Evolutionary conservation across 2,329 filamentous ascomycete genomes (phyloP), one percentile per base, ranked within the genome.

Genomic region (Aspergillus clavatus): DNA sequence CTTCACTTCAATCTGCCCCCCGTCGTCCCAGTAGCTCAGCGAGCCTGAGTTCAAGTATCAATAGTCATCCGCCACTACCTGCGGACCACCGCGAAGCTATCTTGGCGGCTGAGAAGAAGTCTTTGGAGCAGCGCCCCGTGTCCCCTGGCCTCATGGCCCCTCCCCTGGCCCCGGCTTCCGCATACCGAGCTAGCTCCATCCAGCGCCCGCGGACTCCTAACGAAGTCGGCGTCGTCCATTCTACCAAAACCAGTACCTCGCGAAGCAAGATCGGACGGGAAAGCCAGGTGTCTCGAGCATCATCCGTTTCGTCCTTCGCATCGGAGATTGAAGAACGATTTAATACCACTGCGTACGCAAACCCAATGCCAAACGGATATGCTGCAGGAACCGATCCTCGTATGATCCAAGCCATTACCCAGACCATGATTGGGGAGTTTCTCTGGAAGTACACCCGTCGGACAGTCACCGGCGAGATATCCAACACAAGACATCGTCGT

Each of bases 341-440:
- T 75, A 89, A 94, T 62, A 84, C 89, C 31, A 77, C 81, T 8
- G 70, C 67, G 19, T 67, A 78, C 46, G 78, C 78, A 43, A 59
- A 73, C 5, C 69, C 55, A 7, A 53, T 72, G 45, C 72, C 75
- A 22, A 68, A 74, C 38, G 84, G 83, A 11, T 79, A 93, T 48
- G 80, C 82, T 7, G 75, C 82, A 16, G 80, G 80, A 52, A 95
- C 89, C 4, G 93, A 98, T 70, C 91, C 91, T 51, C 87, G 91
- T 58, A 96, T 98, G 89, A 97, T 98, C 56, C 89, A 96, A 72
- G 93, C 93, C 39, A 96, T 98, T 54, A 98, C 93, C 2, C 91
- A 98, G 69, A 97, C 93, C 14, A 98, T 98, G 93, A 97, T 98
- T 62, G 93, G 93, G 45, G 93, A 98, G 67, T 97, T 91, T 67